A percentile compares a stretch with the other conserved stretches of the same genome.
Conservation (phyloP, 306 rosid genomes). For the Sphenostylis stenocarpa region DNA sequence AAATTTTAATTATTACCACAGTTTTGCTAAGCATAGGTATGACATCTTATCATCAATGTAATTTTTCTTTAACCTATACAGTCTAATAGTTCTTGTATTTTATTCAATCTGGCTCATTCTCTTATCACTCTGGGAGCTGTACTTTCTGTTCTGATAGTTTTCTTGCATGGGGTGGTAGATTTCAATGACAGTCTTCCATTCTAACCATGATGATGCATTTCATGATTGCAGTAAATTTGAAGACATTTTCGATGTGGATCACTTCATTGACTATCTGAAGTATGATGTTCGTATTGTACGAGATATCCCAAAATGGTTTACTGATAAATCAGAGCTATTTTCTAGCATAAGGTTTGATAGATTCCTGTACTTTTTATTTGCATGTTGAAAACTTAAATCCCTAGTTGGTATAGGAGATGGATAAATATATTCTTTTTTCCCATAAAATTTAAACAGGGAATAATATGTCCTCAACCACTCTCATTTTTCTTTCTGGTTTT, state of each 20-base stretch:
- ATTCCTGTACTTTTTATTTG: not conserved
- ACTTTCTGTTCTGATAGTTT: not conserved
- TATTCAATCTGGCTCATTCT: not conserved
- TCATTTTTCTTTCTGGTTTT: slow-evolving; percentile 11
- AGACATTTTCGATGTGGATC: slow-evolving; percentile 97
- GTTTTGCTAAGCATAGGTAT: slow-evolving; percentile 8
- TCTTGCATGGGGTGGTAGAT: slow-evolving; percentile 14
- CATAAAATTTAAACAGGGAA: not conserved
- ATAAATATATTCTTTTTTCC: not conserved
- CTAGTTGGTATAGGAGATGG: slow-evolving; percentile 4
- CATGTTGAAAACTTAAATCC: slow-evolving; percentile 16
- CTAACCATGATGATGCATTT: slow-evolving; percentile 25
- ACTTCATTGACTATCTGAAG: slow-evolving; percentile 94
- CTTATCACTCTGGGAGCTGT: slow-evolving; percentile 2
- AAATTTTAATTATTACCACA: not conserved
- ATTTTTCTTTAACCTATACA: not conserved
- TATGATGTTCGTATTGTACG: slow-evolving; percentile 93
- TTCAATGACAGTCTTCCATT: slow-evolving; percentile 3
- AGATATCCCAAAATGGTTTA: slow-evolving; percentile 96
- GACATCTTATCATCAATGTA: slow-evolving; percentile 2
- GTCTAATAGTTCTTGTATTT: not conserved
- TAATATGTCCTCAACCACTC: not conserved
- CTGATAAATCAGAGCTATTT: slow-evolving; percentile 94
- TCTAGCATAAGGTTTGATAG: slow-evolving; percentile 76
- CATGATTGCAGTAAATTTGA: slow-evolving; percentile 82